Conservation (phyloP, 2,329 filamentous ascomycete genomes). For the Hymenotorrendiella dingleyae region DNA sequence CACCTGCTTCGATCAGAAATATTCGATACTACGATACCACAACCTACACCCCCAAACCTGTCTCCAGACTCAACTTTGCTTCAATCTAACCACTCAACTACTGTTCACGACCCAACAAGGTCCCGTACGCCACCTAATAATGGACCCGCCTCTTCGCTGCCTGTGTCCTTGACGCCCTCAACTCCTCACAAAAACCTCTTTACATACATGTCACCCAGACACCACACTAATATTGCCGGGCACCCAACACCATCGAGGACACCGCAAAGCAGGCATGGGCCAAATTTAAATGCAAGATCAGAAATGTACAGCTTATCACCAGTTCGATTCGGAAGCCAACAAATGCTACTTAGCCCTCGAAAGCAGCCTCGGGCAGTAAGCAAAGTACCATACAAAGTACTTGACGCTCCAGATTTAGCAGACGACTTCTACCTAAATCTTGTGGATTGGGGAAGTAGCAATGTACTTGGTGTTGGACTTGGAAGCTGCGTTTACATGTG, state of each 20-base stretch:
- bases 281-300: conserved; percentile 81
- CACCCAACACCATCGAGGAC: conserved; percentile 86
- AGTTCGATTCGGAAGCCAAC: conserved; percentile 86
- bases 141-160: conserved; percentile 53
- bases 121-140: conserved; percentile 77
- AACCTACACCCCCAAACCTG: conserved; percentile 60
- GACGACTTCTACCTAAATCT: conserved; percentile 98
- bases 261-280: conserved; percentile 78
- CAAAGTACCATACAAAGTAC: conserved; percentile 95
- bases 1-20: conserved; percentile 82
- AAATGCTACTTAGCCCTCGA: conserved; percentile 84
- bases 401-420: conserved; percentile 91
- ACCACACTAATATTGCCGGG: conserved; percentile 64
- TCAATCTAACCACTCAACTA: conserved; percentile 46
- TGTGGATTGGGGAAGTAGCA: conserved; percentile 95
- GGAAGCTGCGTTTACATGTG: conserved; percentile 97
- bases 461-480: conserved; percentile 86
- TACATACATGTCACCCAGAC: conserved; percentile 72
- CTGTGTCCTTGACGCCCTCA: conserved; percentile 76
- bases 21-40: conserved; percentile 85
- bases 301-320: conserved; percentile 96
- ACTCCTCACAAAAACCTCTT: conserved; percentile 98
- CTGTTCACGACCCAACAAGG: conserved; percentile 60
- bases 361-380: conserved; percentile 85
- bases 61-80: conserved; percentile 52